Evolutionary conservation across 139 green algal genomes (phyloP).

Genomic region (Medakamo hakoo): DNA sequence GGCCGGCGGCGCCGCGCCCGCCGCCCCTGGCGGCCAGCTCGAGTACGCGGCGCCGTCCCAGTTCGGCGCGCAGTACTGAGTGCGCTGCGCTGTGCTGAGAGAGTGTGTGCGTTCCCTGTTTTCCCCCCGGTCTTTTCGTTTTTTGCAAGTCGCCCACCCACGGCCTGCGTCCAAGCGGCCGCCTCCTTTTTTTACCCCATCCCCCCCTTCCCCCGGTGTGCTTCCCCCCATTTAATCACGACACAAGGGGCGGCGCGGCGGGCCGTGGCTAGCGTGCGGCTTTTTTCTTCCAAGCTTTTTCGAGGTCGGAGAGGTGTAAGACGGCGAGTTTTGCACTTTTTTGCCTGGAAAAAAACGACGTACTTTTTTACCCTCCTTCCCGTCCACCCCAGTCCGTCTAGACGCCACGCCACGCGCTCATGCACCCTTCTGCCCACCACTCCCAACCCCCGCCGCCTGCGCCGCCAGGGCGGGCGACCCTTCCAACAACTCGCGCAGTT

Average conservation of each 20-base stretch:
- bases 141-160: no score
- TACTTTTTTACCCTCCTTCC: background rate
- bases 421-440: background rate
- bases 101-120: no score
- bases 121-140: background rate
- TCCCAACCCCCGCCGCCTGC: background rate
- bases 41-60: slow-evolving; percentile 8
- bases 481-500: slow-evolving; percentile 15
- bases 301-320: no score
- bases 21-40: slow-evolving; percentile 10
- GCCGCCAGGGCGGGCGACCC: background rate
- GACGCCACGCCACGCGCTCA: no score
- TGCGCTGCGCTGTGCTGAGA: no score
- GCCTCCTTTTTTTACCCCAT: no score
- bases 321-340: background rate
- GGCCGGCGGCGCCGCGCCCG: slow-evolving; percentile 30
- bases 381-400: background rate
- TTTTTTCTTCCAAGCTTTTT: no score
- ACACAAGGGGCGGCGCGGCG: no score
- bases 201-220: no score
- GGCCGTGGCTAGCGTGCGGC: no score
- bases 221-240: no score
- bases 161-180: no score
- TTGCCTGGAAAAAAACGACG: background rate
- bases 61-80: slow-evolving; percentile 9